A percentile compares a stretch with the other conserved stretches of the same genome.
Conservation (phyloP, 352 stramenopile genomes). For the Pilasporangium apinafurcum region DNA sequence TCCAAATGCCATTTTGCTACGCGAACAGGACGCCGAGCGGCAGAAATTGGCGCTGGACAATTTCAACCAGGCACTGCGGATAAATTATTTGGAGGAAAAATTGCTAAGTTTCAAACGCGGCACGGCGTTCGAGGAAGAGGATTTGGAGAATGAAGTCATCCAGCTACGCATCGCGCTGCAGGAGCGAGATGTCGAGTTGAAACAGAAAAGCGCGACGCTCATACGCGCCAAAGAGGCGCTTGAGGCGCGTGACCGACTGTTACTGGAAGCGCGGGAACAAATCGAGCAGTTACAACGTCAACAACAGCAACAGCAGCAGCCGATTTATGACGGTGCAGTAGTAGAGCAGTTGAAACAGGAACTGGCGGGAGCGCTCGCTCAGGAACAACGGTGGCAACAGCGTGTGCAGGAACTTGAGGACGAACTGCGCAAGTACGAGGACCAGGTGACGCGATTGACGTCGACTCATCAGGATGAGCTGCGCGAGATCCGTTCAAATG, state of each 20-base stretch:
- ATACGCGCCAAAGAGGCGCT: slow-evolving; percentile 54
- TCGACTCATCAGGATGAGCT: slow-evolving; percentile 32
- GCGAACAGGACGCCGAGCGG: slow-evolving; percentile 12
- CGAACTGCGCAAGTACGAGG: slow-evolving; percentile 21
- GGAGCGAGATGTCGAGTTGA: slow-evolving; percentile 56
- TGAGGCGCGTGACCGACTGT: slow-evolving; percentile 37
- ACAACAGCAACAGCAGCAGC: slow-evolving; percentile 18
- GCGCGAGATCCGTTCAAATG: slow-evolving; percentile 10
- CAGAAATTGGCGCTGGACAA: slow-evolving; percentile 65
- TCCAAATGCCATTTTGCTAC: slow-evolving; percentile 7
- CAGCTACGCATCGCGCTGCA: slow-evolving; percentile 52
- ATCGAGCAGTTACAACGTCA: slow-evolving; percentile 11
- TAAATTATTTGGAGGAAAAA: slow-evolving; percentile 43
- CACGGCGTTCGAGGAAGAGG: slow-evolving; percentile 49
- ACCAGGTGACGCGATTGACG: slow-evolving; percentile 16
- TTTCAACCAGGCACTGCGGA: slow-evolving; percentile 27
- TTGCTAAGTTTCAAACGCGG: slow-evolving; percentile 54
- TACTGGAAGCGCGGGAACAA: slow-evolving; percentile 21
- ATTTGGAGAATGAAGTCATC: slow-evolving; percentile 52
- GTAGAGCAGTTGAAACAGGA: slow-evolving; percentile 27
- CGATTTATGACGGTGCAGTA: slow-evolving; percentile 27
- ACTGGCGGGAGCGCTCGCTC: slow-evolving; percentile 22
- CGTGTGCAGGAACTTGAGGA: slow-evolving; percentile 29
- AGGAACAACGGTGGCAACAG: slow-evolving; percentile 17
- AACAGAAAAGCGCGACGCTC: slow-evolving; percentile 49